Conservation (phyloP, 1,284 basidiomycete species). For the Rhizopogon hawkerae region DNA sequence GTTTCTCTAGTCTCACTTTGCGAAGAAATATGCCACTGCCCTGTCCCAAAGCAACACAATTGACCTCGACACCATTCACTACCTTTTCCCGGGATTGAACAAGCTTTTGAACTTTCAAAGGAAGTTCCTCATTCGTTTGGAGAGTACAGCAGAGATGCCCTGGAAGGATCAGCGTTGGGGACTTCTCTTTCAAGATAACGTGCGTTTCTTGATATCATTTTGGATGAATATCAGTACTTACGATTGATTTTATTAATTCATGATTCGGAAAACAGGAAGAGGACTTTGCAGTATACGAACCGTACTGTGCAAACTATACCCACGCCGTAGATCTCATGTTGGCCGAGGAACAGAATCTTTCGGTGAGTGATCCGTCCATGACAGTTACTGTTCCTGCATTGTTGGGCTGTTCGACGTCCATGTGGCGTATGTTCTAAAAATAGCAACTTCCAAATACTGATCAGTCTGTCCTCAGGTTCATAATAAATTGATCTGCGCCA, state of each 20-base stretch:
- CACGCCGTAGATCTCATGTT: conserved; percentile 82
- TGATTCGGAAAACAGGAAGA: conserved; percentile 68
- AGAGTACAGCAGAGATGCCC: conserved; percentile 74
- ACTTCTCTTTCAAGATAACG: conserved; percentile 69
- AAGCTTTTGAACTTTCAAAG: conserved; percentile 96
- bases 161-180: conserved; percentile 92
- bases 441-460: conserved; percentile 15
- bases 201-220: conserved; percentile 34
- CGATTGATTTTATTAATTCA: neutral
- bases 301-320: conserved; percentile 96
- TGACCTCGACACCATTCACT: conserved; percentile 90
- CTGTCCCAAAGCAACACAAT: conserved; percentile 78
- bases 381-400: conserved; percentile 11
- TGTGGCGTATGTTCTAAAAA: conserved; percentile 29
- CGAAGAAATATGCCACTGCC: conserved; percentile 73
- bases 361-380: conserved; percentile 43
- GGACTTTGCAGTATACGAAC: conserved; percentile 91
- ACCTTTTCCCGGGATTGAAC: conserved; percentile 93
- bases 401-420: conserved; percentile 16
- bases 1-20: conserved; percentile 12
- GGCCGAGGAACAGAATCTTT: conserved; percentile 74
- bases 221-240: conserved; percentile 9
- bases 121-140: conserved; percentile 90
- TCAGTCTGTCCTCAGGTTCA: conserved; percentile 40
- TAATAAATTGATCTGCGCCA: conserved; percentile 72